Base-by-base conservation (phyloP, 805 yeast genomes). In the Tetrapisispora namnaoensis region DNA sequence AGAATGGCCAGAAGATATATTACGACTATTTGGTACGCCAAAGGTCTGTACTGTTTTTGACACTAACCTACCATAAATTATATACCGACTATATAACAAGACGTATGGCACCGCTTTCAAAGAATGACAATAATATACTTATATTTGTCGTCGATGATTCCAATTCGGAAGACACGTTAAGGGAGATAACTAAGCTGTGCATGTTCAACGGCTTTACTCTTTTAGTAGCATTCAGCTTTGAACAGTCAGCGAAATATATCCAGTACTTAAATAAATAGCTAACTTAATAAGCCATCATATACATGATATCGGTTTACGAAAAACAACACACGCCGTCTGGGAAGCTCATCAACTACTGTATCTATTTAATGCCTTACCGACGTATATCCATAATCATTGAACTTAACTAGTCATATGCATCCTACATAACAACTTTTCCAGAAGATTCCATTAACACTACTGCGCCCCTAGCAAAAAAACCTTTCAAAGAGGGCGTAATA, bases 71-170 rank as follows among this genome's bases (percentile, higher is more conserved):
- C 60, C 88, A 83, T 59, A 84, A 83, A 61, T 67, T 86, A 37
- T 83, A 82, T 54, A 88, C 90, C 0, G 91, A 84, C 55, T 85
- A 86, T 56, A 73, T 86, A 3, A 75, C 77, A 65, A 77, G 77
- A 52, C 70, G 83, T 51, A 71, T 82, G 63, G 70, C 65, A 51
- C 65, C 69, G 32, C 53, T 68, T 47, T 40, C 57, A 7, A 74
- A 70, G 56, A 66, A 69, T 34, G 69, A 73, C 9, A 65, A 76
- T 42, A 72, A 83, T n/a, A 71, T 83, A 1, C 55, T 84, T 24
- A 62, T 84, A 42, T 76, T 78, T 32, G 80, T 82, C 6, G 82
- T 83, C 6, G 93, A 84, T 58, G 77, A 82, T 11, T 83, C 77
- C 13, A 76, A 79, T 60, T 76, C 54, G 55, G 82, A 68, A 71